Percentiles rank a stretch among this genome's conserved stretches.
Evolutionary conservation across 2,329 filamentous ascomycete genomes (phyloP).

Genomic region (Arthroderma sp.): DNA sequence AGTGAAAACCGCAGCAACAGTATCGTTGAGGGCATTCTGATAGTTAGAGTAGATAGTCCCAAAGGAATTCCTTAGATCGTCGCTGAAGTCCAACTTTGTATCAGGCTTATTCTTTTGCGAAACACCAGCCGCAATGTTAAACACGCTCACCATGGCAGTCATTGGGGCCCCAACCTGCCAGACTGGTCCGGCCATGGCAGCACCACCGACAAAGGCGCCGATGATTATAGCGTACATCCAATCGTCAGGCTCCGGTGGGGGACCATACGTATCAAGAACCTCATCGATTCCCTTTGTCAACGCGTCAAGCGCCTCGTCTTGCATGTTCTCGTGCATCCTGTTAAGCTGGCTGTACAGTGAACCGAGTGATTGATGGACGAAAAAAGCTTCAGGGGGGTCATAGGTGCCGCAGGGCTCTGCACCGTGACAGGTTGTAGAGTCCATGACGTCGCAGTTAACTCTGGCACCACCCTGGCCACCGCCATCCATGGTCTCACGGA

Average conservation of each 20-base stretch:
- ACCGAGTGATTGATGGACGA: neutral
- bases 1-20: conserved; percentile 1
- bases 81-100: neutral
- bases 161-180: conserved; percentile 1
- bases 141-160: neutral
- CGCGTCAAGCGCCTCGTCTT: neutral
- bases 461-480: neutral
- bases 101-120: neutral
- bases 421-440: neutral
- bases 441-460: neutral
- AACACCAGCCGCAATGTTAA: conserved; percentile 3
- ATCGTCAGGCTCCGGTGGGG: neutral
- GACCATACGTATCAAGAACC: conserved; percentile 1
- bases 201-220: conserved; percentile 2
- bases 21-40: neutral
- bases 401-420: neutral
- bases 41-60: neutral
- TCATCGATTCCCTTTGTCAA: neutral
- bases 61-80: neutral
- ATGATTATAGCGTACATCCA: conserved; percentile 1
- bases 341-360: neutral
- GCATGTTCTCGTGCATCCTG: conserved; percentile 1
- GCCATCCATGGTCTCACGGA: neutral
- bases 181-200: conserved; percentile 1
- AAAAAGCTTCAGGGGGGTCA: neutral